Percentiles rank a stretch among this genome's conserved stretches.
Conservation (phyloP, 331 rosid genomes). For the Dryas integrifolia region DNA sequence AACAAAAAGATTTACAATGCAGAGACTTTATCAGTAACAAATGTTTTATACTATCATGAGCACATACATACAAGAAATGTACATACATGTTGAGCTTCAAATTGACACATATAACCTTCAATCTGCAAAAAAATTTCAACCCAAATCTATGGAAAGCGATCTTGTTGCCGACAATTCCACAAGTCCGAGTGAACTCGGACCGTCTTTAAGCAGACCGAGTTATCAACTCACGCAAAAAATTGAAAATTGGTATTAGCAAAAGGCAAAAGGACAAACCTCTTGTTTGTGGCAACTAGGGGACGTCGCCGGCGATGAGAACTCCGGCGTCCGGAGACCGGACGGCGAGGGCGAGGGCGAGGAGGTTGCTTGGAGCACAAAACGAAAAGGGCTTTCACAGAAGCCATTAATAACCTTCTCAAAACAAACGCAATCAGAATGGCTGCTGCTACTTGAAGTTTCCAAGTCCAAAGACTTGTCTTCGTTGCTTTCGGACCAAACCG, state of each 20-base stretch:
- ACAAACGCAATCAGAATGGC: constrained; percentile 37
- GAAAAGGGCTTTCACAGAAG: constrained; percentile 70
- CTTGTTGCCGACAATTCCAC: constrained; percentile 46
- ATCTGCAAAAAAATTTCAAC: constrained; percentile 12
- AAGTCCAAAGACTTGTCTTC: constrained; percentile 52
- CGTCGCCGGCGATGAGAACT: constrained; percentile 52
- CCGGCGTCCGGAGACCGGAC: constrained; percentile 58
- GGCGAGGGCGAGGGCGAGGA: constrained; percentile 33
- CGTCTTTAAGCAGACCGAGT: constrained; percentile 8
- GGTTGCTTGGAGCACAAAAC: constrained; percentile 50
- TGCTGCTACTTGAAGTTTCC: constrained; percentile 52
- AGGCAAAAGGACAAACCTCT: constrained; percentile 50
- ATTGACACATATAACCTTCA: constrained; percentile 43
- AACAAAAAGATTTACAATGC: constrained; percentile 40
- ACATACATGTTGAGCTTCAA: constrained; percentile 5
- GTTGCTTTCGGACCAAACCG: constrained; percentile 71
- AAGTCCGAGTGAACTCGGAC: constrained; percentile 37
- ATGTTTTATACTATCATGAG: constrained; percentile 33
- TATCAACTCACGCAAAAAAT: constrained; percentile 18
- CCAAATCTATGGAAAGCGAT: constrained; percentile 32
- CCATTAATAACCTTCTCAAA: constrained; percentile 21
- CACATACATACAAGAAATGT: constrained; percentile 14
- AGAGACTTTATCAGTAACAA: constrained; percentile 23
- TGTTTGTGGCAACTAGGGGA: constrained; percentile 52
- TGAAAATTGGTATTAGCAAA: not conserved